Conservation (phyloP, 2,329 filamentous ascomycete species). For the Incumbomyces lentus region DNA sequence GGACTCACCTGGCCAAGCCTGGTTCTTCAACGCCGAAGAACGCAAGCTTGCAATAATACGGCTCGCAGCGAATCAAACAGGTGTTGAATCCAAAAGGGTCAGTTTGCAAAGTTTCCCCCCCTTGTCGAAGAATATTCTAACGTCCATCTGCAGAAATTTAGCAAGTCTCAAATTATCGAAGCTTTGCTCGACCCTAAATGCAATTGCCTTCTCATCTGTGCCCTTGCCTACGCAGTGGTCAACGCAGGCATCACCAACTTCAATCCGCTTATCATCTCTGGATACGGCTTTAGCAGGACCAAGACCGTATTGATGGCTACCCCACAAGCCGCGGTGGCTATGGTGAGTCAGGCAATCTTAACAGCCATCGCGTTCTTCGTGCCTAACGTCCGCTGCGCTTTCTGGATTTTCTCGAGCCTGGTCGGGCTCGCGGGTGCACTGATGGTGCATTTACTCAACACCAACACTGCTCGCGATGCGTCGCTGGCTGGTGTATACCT, state of each 20-base stretch:
- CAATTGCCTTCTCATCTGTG: not conserved
- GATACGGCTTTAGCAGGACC: constrained; percentile 11
- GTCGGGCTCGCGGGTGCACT: constrained; percentile 2
- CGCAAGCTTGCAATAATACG: too few relatives aligned
- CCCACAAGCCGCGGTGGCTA: constrained; percentile 7
- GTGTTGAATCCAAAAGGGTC: too few relatives aligned
- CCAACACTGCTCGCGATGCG: constrained; percentile 1
- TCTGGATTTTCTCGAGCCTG: too few relatives aligned
- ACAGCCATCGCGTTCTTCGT: constrained; percentile 2
- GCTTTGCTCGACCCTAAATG: not conserved
- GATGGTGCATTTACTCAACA: constrained; percentile 3
- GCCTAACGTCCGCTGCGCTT: not conserved
- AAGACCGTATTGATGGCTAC: constrained; percentile 3
- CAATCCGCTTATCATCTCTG: constrained; percentile 13
- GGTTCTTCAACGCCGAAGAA: constrained; percentile 2
- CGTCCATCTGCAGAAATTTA: too few relatives aligned
- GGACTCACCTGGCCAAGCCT: constrained; percentile 12
- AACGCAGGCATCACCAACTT: constrained; percentile 15
- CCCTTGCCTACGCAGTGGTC: constrained; percentile 15
- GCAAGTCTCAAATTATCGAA: too few relatives aligned
- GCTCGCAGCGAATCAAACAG: too few relatives aligned
- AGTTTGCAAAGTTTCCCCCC: too few relatives aligned
- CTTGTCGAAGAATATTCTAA: too few relatives aligned
- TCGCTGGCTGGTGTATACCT: constrained; percentile 6
- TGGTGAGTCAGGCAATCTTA: constrained; percentile 1